Percentiles rank a stretch among this genome's conserved stretches.
These are phyloP conservation scores for Trichocladium antarcticum DNA, from an alignment of 495 filamentous ascomycete genomes.

Conservation along the genomic window DNA sequence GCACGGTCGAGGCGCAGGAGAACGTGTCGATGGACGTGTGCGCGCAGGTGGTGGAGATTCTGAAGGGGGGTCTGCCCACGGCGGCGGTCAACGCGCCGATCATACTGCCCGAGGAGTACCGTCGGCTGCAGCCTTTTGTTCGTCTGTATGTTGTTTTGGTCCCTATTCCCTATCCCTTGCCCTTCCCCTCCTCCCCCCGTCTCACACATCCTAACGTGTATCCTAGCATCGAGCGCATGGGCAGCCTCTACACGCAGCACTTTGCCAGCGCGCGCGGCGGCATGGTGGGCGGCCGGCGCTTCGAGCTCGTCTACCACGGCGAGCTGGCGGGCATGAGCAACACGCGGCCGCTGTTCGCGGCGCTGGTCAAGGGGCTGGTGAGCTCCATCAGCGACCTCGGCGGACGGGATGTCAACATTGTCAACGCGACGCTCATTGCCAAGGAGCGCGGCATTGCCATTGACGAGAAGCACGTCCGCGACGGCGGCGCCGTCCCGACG, in stretches of 20 bases:
- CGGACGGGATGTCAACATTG: conserved; percentile 59
- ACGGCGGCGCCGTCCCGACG: conserved; percentile 38
- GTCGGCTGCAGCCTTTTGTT: conserved; percentile 59
- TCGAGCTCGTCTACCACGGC: conserved; percentile 60
- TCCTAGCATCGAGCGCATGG: conserved; percentile 51
- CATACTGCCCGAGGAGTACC: conserved; percentile 61
- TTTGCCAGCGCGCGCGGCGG: conserved; percentile 33
- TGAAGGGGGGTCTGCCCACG: conserved; percentile 54
- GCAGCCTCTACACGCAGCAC: conserved; percentile 58
- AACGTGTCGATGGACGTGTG: conserved; percentile 66
- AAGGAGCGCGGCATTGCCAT: conserved; percentile 58
- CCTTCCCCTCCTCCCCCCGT: not conserved
- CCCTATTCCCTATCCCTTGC: not conserved
- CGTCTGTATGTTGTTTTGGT: conserved; percentile 27
- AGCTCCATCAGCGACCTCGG: conserved; percentile 45
- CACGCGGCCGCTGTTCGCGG: conserved; percentile 59
- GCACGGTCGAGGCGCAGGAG: conserved; percentile 66
- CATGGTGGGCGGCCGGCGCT: conserved; percentile 42
- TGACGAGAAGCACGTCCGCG: conserved; percentile 50
- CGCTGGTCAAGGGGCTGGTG: conserved; percentile 56
- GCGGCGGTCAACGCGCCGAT: conserved; percentile 62
- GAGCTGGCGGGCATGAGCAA: conserved; percentile 50
- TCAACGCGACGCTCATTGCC: conserved; percentile 58
- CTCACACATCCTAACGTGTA: not conserved
- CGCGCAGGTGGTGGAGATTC: conserved; percentile 56